Conservation (phyloP, 495 filamentous ascomycete genomes). For the Gamarada debralockiae region DNA sequence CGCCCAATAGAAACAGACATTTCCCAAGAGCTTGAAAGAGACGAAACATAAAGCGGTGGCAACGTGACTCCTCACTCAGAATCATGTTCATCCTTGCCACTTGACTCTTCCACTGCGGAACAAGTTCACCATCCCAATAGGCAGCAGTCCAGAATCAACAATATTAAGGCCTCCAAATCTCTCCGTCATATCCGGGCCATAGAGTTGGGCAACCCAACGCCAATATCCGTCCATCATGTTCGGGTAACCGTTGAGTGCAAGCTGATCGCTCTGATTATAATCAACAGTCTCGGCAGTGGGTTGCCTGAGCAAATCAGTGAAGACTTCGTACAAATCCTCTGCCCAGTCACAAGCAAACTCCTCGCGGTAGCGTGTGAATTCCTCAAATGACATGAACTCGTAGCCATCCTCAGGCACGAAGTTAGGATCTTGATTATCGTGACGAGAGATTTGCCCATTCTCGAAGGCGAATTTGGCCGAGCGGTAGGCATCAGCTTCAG, state of each 20-base stretch:
- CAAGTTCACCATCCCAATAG: slow-evolving; percentile 62
- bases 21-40: too few species aligned
- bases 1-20: too few species aligned
- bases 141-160: slow-evolving; percentile 56
- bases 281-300: slow-evolving; percentile 10
- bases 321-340: slow-evolving; percentile 16
- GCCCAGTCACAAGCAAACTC: slow-evolving; percentile 30
- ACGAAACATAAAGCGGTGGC: too few species aligned
- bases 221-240: slow-evolving; percentile 60
- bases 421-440: slow-evolving; percentile 9
- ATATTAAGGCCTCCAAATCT: slow-evolving; percentile 60
- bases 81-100: slow-evolving; percentile 46
- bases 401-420: slow-evolving; percentile 27
- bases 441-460: slow-evolving; percentile 20
- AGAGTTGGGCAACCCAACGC: slow-evolving; percentile 58
- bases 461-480: slow-evolving; percentile 41
- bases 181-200: slow-evolving; percentile 53
- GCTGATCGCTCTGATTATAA: slow-evolving; percentile 48
- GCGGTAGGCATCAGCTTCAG: slow-evolving; percentile 43
- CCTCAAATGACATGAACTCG: slow-evolving; percentile 49
- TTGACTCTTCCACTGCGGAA: slow-evolving; percentile 54
- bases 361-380: slow-evolving; percentile 50
- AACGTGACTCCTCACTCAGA: too few species aligned
- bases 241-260: slow-evolving; percentile 53
- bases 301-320: slow-evolving; percentile 10